Evolutionary conservation across 2,329 filamentous ascomycete species (phyloP).

Genomic region (Volutella citrinella): DNA sequence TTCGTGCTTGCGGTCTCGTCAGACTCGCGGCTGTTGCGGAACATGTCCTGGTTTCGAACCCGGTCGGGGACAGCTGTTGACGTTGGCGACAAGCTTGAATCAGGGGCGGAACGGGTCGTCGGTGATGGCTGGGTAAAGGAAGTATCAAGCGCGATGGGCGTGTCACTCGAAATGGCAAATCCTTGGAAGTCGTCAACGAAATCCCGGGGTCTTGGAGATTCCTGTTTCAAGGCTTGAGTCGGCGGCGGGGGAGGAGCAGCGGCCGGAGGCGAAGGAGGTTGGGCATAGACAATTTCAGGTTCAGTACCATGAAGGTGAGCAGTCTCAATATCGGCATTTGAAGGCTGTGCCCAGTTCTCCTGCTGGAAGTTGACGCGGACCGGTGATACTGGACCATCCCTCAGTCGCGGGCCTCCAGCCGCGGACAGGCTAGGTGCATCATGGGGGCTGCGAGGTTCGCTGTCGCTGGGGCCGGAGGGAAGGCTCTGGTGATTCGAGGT

Average conservation of each 20-base stretch:
- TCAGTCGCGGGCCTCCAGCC: conserved; percentile 42
- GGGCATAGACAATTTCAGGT: conserved; percentile 23
- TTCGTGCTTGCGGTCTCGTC: conserved; percentile 48
- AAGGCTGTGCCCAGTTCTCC: conserved; percentile 51
- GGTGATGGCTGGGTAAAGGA: conserved; percentile 8
- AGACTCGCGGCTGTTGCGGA: conserved; percentile 52
- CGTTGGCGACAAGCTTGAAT: conserved; percentile 15
- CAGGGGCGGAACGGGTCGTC: conserved; percentile 10
- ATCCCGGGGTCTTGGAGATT: conserved; percentile 10
- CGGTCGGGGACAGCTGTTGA: conserved; percentile 19
- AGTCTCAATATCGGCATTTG: conserved; percentile 50
- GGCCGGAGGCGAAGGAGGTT: conserved; percentile 23
- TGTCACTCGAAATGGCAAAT: conserved; percentile 5
- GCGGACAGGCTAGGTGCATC: conserved; percentile 25
- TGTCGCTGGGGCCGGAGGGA: conserved; percentile 20
- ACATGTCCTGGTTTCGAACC: conserved; percentile 33
- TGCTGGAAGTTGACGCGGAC: conserved; percentile 53
- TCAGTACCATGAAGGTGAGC: conserved; percentile 25
- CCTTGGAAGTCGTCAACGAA: conserved; percentile 8
- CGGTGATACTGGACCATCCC: conserved; percentile 53
- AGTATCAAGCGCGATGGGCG: conserved; percentile 8
- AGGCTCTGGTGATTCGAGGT: conserved; percentile 17
- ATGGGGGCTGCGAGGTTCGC: conserved; percentile 34
- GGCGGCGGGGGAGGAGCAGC: conserved; percentile 36
- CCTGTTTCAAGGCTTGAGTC: conserved; percentile 11